Conservation (phyloP, 2,329 filamentous ascomycete genomes). For the Botrytis squamosa region DNA sequence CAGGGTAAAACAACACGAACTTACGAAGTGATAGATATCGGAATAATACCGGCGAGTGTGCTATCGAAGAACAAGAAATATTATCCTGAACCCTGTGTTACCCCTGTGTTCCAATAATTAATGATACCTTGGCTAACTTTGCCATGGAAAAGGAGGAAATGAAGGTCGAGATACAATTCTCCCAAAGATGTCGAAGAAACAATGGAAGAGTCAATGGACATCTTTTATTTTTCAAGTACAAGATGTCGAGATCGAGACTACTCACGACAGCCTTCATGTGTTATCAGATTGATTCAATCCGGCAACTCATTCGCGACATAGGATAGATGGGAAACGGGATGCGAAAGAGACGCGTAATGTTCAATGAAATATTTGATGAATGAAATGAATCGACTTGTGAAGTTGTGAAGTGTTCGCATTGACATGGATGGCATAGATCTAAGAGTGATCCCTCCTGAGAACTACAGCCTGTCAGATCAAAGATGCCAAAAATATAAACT, state of each 20-base stretch:
- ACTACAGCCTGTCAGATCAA: constrained; percentile 1
- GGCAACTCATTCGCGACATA: neutral
- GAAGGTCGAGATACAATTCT: neutral
- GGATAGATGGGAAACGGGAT: neutral
- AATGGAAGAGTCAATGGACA: neutral
- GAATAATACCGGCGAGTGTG: neutral
- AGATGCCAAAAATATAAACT: neutral
- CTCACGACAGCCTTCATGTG: neutral
- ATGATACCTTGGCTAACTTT: neutral
- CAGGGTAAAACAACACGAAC: neutral
- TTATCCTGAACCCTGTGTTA: neutral
- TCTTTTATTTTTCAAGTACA: neutral
- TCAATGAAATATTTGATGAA: neutral
- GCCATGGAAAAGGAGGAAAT: neutral
- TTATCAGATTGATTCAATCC: neutral
- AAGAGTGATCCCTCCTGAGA: neutral
- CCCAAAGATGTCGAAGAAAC: neutral
- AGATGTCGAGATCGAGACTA: too few species aligned
- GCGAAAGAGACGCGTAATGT: neutral
- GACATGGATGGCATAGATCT: neutral
- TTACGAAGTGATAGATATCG: neutral
- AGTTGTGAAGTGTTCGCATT: neutral
- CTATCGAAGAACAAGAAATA: neutral
- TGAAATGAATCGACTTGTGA: neutral
- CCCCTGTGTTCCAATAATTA: neutral